These are phyloP conservation scores for Chimonanthus praecox DNA, from an alignment of 164 flowering plant species.

Conservation along the genomic window DNA sequence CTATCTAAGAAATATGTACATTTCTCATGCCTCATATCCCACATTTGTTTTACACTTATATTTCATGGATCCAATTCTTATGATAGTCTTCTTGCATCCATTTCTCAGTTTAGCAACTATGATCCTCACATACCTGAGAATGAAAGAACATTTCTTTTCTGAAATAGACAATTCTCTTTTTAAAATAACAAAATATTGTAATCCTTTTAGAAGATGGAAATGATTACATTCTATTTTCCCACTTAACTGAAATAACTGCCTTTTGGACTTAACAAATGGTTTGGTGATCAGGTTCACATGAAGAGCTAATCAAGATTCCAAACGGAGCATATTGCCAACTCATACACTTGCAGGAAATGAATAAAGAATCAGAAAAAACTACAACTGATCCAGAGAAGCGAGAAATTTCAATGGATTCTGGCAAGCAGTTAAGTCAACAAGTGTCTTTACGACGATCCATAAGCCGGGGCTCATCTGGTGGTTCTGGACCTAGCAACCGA, in stretches of 20 bases:
- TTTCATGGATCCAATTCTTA: too few relatives aligned
- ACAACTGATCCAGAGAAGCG: slow-evolving; percentile 15
- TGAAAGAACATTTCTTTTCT: not conserved
- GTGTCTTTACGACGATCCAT: slow-evolving; percentile 19
- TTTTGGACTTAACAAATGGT: not conserved
- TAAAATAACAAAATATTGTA: not conserved
- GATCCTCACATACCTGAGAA: not conserved
- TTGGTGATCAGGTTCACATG: slow-evolving; percentile 37
- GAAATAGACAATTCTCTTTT: too few relatives aligned
- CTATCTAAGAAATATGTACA: too few relatives aligned
- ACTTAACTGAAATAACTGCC: not conserved
- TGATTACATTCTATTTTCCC: not conserved
- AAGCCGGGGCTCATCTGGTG: slow-evolving; percentile 28
- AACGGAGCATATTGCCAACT: slow-evolving; percentile 45
- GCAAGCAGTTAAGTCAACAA: slow-evolving; percentile 15
- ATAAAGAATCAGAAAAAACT: slow-evolving; percentile 12
- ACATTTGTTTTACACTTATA: too few relatives aligned
- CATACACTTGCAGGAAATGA: slow-evolving; percentile 40
- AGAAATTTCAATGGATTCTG: slow-evolving; percentile 16
- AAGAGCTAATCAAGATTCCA: slow-evolving; percentile 32
- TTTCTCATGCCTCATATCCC: too few relatives aligned
- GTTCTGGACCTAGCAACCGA: slow-evolving; percentile 20
- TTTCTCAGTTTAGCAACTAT: too few relatives aligned
- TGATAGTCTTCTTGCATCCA: too few relatives aligned
- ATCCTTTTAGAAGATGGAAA: not conserved